Evolutionary conservation across 305 asterid species (phyloP).

Genomic region (Petunia hybrid): DNA sequence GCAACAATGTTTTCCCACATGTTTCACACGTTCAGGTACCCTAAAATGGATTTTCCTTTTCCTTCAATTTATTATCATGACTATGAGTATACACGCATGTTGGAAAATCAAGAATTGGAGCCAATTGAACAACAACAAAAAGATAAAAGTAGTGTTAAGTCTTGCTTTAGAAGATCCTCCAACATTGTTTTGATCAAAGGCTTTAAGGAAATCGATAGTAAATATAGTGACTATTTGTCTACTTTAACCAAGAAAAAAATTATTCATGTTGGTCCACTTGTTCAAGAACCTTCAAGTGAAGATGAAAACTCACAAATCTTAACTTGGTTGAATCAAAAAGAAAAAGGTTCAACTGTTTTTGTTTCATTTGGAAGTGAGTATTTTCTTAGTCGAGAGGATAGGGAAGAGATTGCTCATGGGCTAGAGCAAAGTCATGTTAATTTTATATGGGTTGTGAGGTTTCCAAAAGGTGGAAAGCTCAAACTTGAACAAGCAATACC

Average conservation of each 20-base stretch:
- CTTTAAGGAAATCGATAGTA: neutral
- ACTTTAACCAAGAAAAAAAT: neutral
- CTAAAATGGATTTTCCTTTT: neutral
- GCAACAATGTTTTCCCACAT: slow-evolving; percentile 12
- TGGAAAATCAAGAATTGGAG: neutral
- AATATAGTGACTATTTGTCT: neutral
- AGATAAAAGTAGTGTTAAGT: neutral
- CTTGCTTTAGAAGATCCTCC: neutral
- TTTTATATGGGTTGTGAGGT: too few relatives aligned
- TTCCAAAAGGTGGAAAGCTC: neutral
- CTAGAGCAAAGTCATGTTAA: too few relatives aligned
- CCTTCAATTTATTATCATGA: neutral
- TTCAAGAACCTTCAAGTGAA: neutral
- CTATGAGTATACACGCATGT: neutral
- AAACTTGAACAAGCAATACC: neutral
- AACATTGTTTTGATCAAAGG: neutral
- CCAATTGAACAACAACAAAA: neutral
- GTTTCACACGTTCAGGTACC: neutral
- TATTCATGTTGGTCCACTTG: neutral
- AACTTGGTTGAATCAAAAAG: too few relatives aligned
- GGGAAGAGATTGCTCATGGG: too few relatives aligned
- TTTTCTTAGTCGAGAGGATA: too few relatives aligned
- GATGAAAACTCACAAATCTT: too few relatives aligned
- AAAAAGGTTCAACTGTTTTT: too few relatives aligned
- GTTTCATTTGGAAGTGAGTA: too few relatives aligned